Evolutionary conservation across 2,329 filamentous ascomycete species (phyloP).

Genomic region (Arthrobotrys sinensis): DNA sequence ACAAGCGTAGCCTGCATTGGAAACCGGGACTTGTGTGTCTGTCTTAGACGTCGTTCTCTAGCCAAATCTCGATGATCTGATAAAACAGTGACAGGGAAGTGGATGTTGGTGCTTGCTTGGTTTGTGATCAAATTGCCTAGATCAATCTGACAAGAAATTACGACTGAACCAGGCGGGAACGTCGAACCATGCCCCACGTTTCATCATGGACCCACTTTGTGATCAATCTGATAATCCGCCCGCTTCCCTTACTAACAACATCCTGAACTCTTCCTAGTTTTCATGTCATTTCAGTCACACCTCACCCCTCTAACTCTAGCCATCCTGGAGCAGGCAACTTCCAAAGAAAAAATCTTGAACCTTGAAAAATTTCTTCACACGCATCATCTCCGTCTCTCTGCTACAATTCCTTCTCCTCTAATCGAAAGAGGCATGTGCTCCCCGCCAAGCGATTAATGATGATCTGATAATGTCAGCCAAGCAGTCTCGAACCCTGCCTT

Average conservation of each 20-base stretch:
- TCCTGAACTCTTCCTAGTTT: constrained; percentile 28
- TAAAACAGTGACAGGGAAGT: constrained; percentile 35
- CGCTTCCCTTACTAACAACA: constrained; percentile 26
- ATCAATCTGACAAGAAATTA: constrained; percentile 60
- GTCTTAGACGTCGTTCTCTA: constrained; percentile 30
- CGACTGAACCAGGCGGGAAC: constrained; percentile 41
- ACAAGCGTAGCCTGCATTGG: constrained; percentile 48
- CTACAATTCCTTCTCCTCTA: constrained; percentile 30
- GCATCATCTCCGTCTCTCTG: constrained; percentile 20
- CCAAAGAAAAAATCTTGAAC: constrained; percentile 28
- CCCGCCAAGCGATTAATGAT: constrained; percentile 54
- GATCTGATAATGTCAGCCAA: constrained; percentile 61
- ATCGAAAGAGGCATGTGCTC: constrained; percentile 56
- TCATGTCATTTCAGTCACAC: constrained; percentile 19
- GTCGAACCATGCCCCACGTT: constrained; percentile 43
- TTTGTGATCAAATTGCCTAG: constrained; percentile 58
- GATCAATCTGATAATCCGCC: constrained; percentile 61
- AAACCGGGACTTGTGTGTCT: constrained; percentile 16
- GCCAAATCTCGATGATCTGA: constrained; percentile 60
- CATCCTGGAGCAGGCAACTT: constrained; percentile 45
- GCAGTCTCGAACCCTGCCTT: constrained; percentile 22
- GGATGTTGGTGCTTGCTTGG: constrained; percentile 36
- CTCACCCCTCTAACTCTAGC: constrained; percentile 22
- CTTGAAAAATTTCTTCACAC: constrained; percentile 49
- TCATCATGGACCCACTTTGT: constrained; percentile 46